Conservation (phyloP, 2,329 filamentous ascomycete genomes). For the Bipolaris bicolor region DNA sequence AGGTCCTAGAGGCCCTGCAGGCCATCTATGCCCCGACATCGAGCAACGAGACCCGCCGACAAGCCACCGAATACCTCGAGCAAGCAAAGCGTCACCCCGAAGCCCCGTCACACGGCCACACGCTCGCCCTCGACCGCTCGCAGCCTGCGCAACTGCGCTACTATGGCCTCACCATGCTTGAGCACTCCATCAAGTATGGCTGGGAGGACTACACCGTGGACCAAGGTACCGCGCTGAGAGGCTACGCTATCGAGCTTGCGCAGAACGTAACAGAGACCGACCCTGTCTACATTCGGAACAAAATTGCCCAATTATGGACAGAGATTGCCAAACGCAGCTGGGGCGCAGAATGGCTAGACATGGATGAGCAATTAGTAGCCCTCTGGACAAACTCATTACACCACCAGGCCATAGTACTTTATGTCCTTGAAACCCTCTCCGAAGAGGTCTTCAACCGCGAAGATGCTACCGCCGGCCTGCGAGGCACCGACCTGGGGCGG, state of each 20-base stretch:
- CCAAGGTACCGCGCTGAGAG: slow-evolving; percentile 71
- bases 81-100: slow-evolving; percentile 78
- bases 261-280: slow-evolving; percentile 73
- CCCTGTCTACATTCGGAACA: slow-evolving; percentile 85
- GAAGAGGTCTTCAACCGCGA: slow-evolving; percentile 94
- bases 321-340: slow-evolving; percentile 93
- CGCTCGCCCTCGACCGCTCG: slow-evolving; percentile 74
- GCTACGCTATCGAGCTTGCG: slow-evolving; percentile 80
- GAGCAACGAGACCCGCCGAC: slow-evolving; percentile 77
- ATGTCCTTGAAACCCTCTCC: slow-evolving; percentile 86
- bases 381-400: slow-evolving; percentile 72
- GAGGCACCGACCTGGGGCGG: slow-evolving; percentile 83
- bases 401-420: slow-evolving; percentile 86
- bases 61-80: slow-evolving; percentile 87
- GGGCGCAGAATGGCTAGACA: slow-evolving; percentile 91
- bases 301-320: slow-evolving; percentile 92
- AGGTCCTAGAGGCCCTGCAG: slow-evolving; percentile 83
- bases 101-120: slow-evolving; percentile 84
- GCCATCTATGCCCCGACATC: slow-evolving; percentile 85
- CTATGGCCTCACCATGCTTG: slow-evolving; percentile 90
- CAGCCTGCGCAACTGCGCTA: slow-evolving; percentile 86
- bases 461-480: slow-evolving; percentile 81
- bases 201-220: slow-evolving; percentile 75
- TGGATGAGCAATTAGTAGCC: slow-evolving; percentile 82
- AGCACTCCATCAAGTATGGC: slow-evolving; percentile 84